A percentile compares a stretch with the other conserved stretches of the same genome.
Conservation (phyloP, 805 yeast species). For the Debaryomyces maramus region DNA sequence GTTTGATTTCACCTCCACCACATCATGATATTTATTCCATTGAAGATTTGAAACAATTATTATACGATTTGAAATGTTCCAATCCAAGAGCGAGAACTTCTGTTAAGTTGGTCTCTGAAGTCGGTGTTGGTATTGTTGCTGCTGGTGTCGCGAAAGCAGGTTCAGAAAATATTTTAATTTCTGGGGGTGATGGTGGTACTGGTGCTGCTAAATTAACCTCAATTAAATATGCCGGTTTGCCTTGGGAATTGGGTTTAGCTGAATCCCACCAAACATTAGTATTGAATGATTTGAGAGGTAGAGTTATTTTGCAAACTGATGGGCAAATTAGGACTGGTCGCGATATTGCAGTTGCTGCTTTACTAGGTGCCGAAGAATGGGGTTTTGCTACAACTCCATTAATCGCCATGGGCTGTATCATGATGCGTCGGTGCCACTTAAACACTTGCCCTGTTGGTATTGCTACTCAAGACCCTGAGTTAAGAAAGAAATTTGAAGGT, state of each 20-base stretch:
- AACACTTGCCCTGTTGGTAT: conserved; percentile 98
- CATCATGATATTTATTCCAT: conserved; percentile 98
- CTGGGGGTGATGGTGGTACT: conserved; percentile 99
- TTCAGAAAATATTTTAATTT: conserved; percentile 91
- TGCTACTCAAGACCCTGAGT: conserved; percentile 96
- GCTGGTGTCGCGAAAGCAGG: conserved; percentile 99
- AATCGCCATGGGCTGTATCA: conserved; percentile 95
- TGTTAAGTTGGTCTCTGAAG: conserved; percentile 94
- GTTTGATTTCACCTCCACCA: conserved; percentile 96
- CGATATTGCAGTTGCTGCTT: conserved; percentile 93
- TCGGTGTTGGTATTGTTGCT: conserved; percentile 98
- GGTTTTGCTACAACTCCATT: conserved; percentile 97
- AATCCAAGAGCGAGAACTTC: conserved; percentile 97
- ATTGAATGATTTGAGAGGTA: conserved; percentile 91
- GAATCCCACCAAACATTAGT: conserved; percentile 98
- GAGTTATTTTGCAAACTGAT: conserved; percentile 96
- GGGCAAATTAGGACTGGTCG: conserved; percentile 97
- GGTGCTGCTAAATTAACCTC: conserved; percentile 99
- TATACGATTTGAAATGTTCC: conserved; percentile 93
- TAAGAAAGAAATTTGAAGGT: conserved; percentile 89
- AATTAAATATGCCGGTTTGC: conserved; percentile 94
- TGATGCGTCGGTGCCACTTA: conserved; percentile 89
- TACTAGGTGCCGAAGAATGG: conserved; percentile 98
- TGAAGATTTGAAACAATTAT: conserved; percentile 95
- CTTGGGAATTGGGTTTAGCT: conserved; percentile 98